phyloP scores from a whole-genome alignment of 495 filamentous ascomycete species.

The Hyaloscypha finlandica region DNA sequence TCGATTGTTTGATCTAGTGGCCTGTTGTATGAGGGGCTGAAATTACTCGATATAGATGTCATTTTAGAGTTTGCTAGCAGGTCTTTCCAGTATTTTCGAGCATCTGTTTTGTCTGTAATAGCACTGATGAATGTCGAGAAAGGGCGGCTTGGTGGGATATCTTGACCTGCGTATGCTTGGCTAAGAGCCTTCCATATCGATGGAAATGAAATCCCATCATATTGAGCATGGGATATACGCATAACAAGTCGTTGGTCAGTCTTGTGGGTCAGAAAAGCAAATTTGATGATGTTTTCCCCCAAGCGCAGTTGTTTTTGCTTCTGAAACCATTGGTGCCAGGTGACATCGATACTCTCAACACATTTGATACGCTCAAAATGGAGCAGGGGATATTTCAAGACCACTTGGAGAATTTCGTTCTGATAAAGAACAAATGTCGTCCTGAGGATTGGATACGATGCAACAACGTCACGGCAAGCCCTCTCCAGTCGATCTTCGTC shows the following conservation, averaged over 20 bases:
- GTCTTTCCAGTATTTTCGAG: constrained; percentile 56
- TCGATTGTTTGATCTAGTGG: too few species aligned
- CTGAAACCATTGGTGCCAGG: constrained; percentile 33
- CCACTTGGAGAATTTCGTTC: constrained; percentile 59
- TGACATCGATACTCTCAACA: constrained; percentile 57
- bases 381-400: constrained; percentile 51
- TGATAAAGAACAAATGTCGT: constrained; percentile 65
- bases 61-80: constrained; percentile 53
- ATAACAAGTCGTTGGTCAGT: constrained; percentile 51
- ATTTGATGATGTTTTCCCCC: constrained; percentile 66
- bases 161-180: constrained; percentile 51
- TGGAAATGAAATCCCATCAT: constrained; percentile 69
- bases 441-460: constrained; percentile 49
- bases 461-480: constrained; percentile 47
- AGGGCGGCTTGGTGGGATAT: constrained; percentile 45
- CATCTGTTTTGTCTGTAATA: constrained; percentile 47
- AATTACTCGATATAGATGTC: constrained; percentile 27
- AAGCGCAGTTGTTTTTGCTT: constrained; percentile 39
- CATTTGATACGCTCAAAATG: constrained; percentile 22
- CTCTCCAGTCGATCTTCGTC: constrained; percentile 36
- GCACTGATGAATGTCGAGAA: constrained; percentile 62
- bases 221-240: constrained; percentile 72
- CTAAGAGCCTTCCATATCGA: constrained; percentile 57
- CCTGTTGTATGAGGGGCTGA: too few species aligned
- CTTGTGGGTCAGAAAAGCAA: constrained; percentile 54